phyloP scores from a whole-genome alignment of 2,329 filamentous ascomycete genomes.

The Camillea tinctor region DNA sequence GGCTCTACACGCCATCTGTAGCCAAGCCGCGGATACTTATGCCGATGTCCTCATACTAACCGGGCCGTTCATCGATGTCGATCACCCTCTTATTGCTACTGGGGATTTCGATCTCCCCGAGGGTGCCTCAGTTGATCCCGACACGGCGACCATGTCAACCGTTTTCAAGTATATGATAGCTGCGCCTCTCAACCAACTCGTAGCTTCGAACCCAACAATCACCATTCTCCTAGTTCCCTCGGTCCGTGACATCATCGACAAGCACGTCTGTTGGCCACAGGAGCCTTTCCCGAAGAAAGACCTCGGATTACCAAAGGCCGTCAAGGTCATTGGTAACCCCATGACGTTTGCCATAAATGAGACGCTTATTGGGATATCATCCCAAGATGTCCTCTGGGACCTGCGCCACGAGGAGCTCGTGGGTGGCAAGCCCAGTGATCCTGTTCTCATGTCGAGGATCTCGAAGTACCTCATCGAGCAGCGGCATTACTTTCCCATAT shows the following conservation, averaged over 20 bases:
- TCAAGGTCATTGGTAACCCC: conserved; percentile 77
- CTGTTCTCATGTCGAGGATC: conserved; percentile 67
- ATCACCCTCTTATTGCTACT: conserved; percentile 82
- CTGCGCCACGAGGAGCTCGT: conserved; percentile 72
- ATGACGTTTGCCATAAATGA: conserved; percentile 90
- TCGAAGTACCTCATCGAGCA: conserved; percentile 82
- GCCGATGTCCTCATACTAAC: conserved; percentile 77
- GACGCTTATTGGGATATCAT: conserved; percentile 74
- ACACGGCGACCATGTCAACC: conserved; percentile 76
- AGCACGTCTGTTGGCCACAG: conserved; percentile 66
- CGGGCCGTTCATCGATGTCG: conserved; percentile 87
- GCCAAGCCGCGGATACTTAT: conserved; percentile 69
- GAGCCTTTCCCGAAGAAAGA: conserved; percentile 65
- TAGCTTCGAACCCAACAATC: conserved; percentile 67
- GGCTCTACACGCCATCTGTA: conserved; percentile 77
- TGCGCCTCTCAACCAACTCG: conserved; percentile 68
- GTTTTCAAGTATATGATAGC: conserved; percentile 82
- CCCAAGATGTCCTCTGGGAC: conserved; percentile 82
- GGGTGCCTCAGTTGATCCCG: conserved; percentile 65
- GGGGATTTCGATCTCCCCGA: conserved; percentile 77
- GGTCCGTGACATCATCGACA: conserved; percentile 65
- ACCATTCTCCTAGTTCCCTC: conserved; percentile 83
- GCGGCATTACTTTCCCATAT: conserved; percentile 86
- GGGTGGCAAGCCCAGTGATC: conserved; percentile 52
- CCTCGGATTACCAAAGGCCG: conserved; percentile 74